Percentiles rank a stretch among this genome's conserved stretches.
Conservation (phyloP, 192 early-diverging fungal genomes). For the Linnemannia elongata region DNA sequence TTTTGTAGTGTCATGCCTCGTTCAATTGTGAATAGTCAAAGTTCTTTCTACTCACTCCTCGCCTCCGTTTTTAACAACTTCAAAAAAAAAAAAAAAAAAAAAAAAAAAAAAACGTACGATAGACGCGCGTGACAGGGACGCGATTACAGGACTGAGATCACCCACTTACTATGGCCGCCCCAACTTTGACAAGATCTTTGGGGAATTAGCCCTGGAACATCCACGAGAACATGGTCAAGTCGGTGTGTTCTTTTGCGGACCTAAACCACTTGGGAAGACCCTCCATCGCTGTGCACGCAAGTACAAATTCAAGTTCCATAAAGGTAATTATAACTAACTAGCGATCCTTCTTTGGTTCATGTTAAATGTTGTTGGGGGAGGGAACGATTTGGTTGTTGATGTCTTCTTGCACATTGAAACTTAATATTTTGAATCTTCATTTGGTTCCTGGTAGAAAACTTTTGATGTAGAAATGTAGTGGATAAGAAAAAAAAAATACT, state of each 20-base stretch:
- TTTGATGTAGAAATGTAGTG: slow-evolving; percentile 14
- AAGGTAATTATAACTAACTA: slow-evolving; percentile 30
- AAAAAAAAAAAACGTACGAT: too few relatives aligned
- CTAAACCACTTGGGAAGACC: slow-evolving; percentile 73
- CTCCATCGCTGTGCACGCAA: slow-evolving; percentile 64
- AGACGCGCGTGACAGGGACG: slow-evolving; percentile 54
- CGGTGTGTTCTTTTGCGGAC: slow-evolving; percentile 92
- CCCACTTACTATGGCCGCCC: slow-evolving; percentile 87
- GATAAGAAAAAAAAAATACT: too few relatives aligned
- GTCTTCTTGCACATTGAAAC: too few relatives aligned
- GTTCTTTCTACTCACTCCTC: too few relatives aligned
- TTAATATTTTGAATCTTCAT: neutral
- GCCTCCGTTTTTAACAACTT: too few relatives aligned
- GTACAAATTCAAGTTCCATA: slow-evolving; percentile 55
- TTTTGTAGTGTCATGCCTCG: too few relatives aligned
- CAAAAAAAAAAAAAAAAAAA: too few relatives aligned
- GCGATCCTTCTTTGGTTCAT: too few relatives aligned
- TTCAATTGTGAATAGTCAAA: neutral
- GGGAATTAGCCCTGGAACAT: slow-evolving; percentile 70
- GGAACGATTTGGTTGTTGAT: too few relatives aligned
- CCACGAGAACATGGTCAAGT: slow-evolving; percentile 76
- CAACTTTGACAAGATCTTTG: slow-evolving; percentile 82
- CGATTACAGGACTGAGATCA: slow-evolving; percentile 81
- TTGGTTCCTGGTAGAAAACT: slow-evolving; percentile 14
- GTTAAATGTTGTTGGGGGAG: too few relatives aligned